These are phyloP conservation scores for Brassica juncea DNA, from an alignment of 345 rosid genomes.

Conservation along the genomic window DNA sequence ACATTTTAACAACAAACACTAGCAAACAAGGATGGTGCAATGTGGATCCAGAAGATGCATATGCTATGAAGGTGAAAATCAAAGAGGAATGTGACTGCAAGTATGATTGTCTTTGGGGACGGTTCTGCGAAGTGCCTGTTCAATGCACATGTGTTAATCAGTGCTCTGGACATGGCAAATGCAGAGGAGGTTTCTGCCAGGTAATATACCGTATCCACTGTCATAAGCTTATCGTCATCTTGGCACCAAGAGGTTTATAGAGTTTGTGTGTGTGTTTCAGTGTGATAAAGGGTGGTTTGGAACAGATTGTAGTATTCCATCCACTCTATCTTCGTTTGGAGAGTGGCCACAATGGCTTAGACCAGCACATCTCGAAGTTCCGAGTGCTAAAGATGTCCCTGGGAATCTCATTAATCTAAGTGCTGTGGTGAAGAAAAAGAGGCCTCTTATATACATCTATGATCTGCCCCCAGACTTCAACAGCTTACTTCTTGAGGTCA, in stretches of 20 bases:
- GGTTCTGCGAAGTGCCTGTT: constrained; percentile 85
- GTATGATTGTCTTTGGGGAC: constrained; percentile 84
- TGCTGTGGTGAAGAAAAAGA: constrained; percentile 67
- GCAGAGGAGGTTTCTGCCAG: constrained; percentile 97
- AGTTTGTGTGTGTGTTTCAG: constrained; percentile 42
- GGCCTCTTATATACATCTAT: constrained; percentile 92
- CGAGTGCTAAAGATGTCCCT: constrained; percentile 40
- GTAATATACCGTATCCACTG: constrained; percentile 37
- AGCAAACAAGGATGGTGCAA: constrained; percentile 96
- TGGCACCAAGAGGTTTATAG: not conserved
- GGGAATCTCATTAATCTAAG: constrained; percentile 56
- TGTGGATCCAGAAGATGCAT: constrained; percentile 81
- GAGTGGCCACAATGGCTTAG: constrained; percentile 95
- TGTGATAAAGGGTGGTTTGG: constrained; percentile 93
- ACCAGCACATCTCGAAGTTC: constrained; percentile 80
- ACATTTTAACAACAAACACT: constrained; percentile 66
- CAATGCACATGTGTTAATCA: constrained; percentile 79
- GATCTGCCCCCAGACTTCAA: constrained; percentile 94
- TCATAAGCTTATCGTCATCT: constrained; percentile 7
- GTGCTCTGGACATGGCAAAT: constrained; percentile 85
- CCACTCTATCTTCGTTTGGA: constrained; percentile 65
- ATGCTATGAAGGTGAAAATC: constrained; percentile 55
- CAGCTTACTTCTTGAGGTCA: constrained; percentile 93
- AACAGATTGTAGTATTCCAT: constrained; percentile 86
- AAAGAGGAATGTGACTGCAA: constrained; percentile 96